Evolutionary conservation across 179 eudicot genomes (phyloP).

Genomic region (Silene noctiflora): DNA sequence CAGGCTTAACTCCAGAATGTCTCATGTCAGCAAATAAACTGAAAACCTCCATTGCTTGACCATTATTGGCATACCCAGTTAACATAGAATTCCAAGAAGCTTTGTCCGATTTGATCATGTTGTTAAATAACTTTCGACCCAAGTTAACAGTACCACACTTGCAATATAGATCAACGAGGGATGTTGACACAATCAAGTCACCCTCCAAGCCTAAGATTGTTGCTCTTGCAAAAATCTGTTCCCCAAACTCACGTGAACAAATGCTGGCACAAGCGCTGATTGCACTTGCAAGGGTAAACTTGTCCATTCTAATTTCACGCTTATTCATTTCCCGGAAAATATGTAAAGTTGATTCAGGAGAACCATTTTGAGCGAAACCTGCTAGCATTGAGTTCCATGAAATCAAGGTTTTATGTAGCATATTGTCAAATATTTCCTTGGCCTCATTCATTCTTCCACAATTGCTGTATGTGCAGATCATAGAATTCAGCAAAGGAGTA

Average conservation of each 20-base stretch:
- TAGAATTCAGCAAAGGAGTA: slow-evolving; percentile 71
- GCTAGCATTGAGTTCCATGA: slow-evolving; percentile 89
- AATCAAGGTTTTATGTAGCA: slow-evolving; percentile 59
- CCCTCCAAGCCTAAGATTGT: slow-evolving; percentile 53
- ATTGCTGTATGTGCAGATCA: slow-evolving; percentile 68
- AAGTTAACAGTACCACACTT: slow-evolving; percentile 69
- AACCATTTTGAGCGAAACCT: slow-evolving; percentile 77
- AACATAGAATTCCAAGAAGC: slow-evolving; percentile 86
- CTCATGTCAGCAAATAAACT: slow-evolving; percentile 59
- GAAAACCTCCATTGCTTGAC: slow-evolving; percentile 60
- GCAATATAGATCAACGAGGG: slow-evolving; percentile 79
- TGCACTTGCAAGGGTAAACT: slow-evolving; percentile 64
- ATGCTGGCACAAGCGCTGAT: slow-evolving; percentile 80
- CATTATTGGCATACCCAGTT: slow-evolving; percentile 87
- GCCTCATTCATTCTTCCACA: slow-evolving; percentile 83
- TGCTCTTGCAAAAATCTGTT: slow-evolving; percentile 76
- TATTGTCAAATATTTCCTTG: slow-evolving; percentile 50
- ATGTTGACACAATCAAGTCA: slow-evolving; percentile 60
- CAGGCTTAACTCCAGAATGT: slow-evolving; percentile 42
- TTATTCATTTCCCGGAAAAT: slow-evolving; percentile 60
- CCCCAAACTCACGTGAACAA: slow-evolving; percentile 63
- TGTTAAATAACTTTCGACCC: slow-evolving; percentile 58
- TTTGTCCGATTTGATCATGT: slow-evolving; percentile 46
- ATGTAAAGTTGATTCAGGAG: slow-evolving; percentile 53
- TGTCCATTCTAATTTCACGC: slow-evolving; percentile 49